Base-by-base conservation (phyloP, 1,139 yeast genomes). In the Casaregolazyma lundiana region DNA sequence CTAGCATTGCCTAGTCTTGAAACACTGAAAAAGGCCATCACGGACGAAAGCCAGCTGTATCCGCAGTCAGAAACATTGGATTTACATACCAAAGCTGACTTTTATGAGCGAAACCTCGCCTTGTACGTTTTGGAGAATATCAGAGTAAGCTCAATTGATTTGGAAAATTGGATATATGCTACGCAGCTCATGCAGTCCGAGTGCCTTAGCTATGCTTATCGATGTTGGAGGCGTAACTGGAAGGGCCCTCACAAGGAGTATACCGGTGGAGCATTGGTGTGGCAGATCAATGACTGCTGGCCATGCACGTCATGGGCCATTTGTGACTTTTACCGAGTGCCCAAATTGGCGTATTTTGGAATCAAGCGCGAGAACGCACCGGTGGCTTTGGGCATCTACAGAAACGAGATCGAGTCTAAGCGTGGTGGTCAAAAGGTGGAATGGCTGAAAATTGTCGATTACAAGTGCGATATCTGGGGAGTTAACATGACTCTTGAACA, bases 251-350 rank as follows among this genome's bases (percentile, higher is more conserved):
- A 64, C 8, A 53, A 61, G 41, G 58, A 72, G 45, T 62, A 65
- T 45, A 55, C 58, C 35, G 73, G 74, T 9, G 77, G 77, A 0
- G 71, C 72, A 1, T 55, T 73, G 22, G 77, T 75, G 4, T 75
- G 79, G 79, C 79, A 74, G 55, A 58, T 72, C 18, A 73, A 75
- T 49, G 79, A 75, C 55, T 75, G 78, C 54, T 74, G 77, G 76
- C 78, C 78, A 2, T 72, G 66, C 6, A 63, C 75, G 3, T 65
- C 72, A 18, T 75, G 79, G 79, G 64, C 77, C 1, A 60, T 73
- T 30, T 60, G 69, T 32, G 79, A 74, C 54, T 71, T 61, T 55
- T 66, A 61, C 47, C 55, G 56, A 21, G 57, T 65, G 13, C 76
- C 76, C 6, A 75, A 75, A 57, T 58, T 75, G 46, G 72, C 73